Percentiles rank a stretch among this genome's conserved stretches.
phyloP scores from a whole-genome alignment of 331 rosid species.

The Malus hybrid region DNA sequence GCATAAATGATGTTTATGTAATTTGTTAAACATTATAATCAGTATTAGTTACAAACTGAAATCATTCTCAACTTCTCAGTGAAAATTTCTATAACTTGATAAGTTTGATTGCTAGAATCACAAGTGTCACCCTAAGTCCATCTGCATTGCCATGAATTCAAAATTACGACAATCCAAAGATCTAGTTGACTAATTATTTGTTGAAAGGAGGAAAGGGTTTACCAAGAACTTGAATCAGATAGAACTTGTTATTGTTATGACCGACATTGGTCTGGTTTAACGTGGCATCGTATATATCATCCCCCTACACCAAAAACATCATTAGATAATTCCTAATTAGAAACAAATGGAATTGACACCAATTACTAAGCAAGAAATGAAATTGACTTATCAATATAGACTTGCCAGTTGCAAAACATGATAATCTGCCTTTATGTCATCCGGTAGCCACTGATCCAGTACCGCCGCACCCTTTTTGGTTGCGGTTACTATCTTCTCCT shows the following conservation, averaged over 20 bases:
- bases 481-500: conserved; percentile 66
- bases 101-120: neutral
- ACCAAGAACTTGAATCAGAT: conserved; percentile 84
- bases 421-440: conserved; percentile 52
- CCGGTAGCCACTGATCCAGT: conserved; percentile 84
- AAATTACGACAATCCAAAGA: neutral
- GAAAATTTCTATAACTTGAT: neutral
- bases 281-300: conserved; percentile 80
- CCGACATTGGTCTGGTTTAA: conserved; percentile 86
- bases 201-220: conserved; percentile 1
- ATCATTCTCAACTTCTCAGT: neutral
- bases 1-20: conserved; percentile 45
- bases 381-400: conserved; percentile 1
- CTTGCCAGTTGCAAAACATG: conserved; percentile 79
- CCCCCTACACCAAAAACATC: conserved; percentile 40
- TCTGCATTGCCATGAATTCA: neutral
- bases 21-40: neutral
- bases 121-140: neutral
- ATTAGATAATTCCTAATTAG: neutral
- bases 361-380: neutral
- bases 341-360: neutral
- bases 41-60: neutral
- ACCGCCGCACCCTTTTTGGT: conserved; percentile 93
- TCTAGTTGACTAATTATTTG: neutral
- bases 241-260: conserved; percentile 85